Percentiles rank a stretch among this genome's conserved stretches.
These are phyloP conservation scores for Aspergillus fijiensis DNA, from an alignment of 2,329 filamentous ascomycete genomes.

Conservation along the genomic window DNA sequence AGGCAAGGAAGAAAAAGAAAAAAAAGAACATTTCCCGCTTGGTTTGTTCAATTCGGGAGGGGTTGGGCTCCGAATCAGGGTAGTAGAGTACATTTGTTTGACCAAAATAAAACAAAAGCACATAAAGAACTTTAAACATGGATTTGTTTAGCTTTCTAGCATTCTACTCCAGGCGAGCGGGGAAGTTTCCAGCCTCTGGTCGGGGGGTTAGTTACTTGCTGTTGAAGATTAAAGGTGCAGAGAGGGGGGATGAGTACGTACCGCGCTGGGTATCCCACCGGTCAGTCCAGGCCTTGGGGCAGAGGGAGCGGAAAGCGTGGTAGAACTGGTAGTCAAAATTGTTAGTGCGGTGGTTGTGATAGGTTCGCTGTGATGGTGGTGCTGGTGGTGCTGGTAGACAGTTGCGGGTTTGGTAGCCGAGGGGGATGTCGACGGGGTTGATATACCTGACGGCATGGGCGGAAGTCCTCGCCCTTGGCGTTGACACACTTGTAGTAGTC, in stretches of 20 bases:
- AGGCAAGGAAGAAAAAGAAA: background rate
- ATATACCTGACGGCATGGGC: slow-evolving; percentile 88
- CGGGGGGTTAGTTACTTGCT: slow-evolving; percentile 13
- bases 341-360: background rate
- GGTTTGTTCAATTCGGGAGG: background rate
- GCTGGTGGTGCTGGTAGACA: background rate
- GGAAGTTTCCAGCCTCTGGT: slow-evolving; percentile 58
- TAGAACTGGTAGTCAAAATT: slow-evolving; percentile 66
- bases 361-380: background rate
- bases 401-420: background rate
- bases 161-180: slow-evolving; percentile 47
- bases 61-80: background rate
- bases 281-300: slow-evolving; percentile 89
- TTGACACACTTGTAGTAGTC: slow-evolving; percentile 99
- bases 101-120: slow-evolving; percentile 28
- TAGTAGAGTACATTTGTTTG: slow-evolving; percentile 41
- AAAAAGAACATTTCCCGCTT: slow-evolving; percentile 20
- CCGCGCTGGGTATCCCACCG: slow-evolving; percentile 98
- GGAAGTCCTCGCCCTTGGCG: slow-evolving; percentile 98
- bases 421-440: background rate
- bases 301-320: slow-evolving; percentile 94
- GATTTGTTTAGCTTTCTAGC: slow-evolving; percentile 20
- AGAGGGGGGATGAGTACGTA: slow-evolving; percentile 49
- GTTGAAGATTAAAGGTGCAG: background rate
- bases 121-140: slow-evolving; percentile 27